Evolutionary conservation across 768 basidiomycete species (phyloP), one percentile per base, ranked within the genome.

Genomic region (Termitomyces sp.): DNA sequence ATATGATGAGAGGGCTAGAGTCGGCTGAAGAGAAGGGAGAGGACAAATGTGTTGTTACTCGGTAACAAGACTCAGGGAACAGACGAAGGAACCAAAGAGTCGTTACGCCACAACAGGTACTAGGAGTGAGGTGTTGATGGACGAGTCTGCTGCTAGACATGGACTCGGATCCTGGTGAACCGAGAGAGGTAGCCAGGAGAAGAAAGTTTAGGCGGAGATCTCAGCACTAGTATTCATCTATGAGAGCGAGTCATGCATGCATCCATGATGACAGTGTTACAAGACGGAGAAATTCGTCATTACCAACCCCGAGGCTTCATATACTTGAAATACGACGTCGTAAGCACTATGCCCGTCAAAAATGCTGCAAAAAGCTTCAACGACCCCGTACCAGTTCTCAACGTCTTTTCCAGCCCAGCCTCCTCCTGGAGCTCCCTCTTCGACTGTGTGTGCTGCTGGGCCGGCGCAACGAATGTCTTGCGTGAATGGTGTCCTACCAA

Each of bases 401-500:
- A 16, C 22, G 34, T 18, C 24, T 27, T 32, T 2, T 14, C 45
- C 9, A 12, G 4, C 9, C 16, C 34, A 10, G 18, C 14, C 9
- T 58, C 54, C 45, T 32, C 48, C 48, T 48, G 48, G n/a, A 48
- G 26, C 39, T 59, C 59, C 37, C 56, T 43, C 55, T 53, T 50
- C 1, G 37, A 18, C 18, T 13, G 7, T 26, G 46, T 5, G 4
- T 12, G 26, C 10, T 53, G n/a, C n/a, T n/a, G n/a, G n/a, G n/a
- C n/a, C 30, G 30, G 51, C n/a, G 56, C 50, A 5, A 34, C 27
- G 54, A 67, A 67, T 2, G 42, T 59, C 24, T 34, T 42, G 39
- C 36, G 30, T 8, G 65, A 68, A 14, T 63, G 34, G 33, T 60
- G 56, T 9, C 76, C 80, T 5, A 58, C 45, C 6, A 60, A 44